A percentile compares a stretch with the other conserved stretches of the same genome.
These are phyloP conservation scores for Withania somnifera DNA, from an alignment of 305 asterid species.

Conservation along the genomic window DNA sequence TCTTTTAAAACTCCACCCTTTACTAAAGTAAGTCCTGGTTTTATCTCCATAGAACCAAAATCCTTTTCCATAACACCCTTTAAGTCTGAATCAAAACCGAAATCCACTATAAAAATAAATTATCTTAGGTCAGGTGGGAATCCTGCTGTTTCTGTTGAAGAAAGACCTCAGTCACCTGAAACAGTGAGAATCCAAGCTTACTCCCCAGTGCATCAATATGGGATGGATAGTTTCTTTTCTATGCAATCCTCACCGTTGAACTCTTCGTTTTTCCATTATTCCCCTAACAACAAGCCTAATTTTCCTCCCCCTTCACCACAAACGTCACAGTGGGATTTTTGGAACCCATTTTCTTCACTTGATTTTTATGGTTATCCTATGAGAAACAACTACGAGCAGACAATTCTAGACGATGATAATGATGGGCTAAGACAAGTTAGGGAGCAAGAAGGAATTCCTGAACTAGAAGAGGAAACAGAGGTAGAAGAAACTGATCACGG, in stretches of 20 bases:
- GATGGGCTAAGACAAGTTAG: slow-evolving; percentile 56
- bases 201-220: slow-evolving; percentile 55
- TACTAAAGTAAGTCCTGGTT: slow-evolving; percentile 42
- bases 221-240: slow-evolving; percentile 55
- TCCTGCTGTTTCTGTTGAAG: slow-evolving; percentile 73
- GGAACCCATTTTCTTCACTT: slow-evolving; percentile 91
- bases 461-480: slow-evolving; percentile 40
- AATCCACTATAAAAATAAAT: slow-evolving; percentile 42
- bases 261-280: slow-evolving; percentile 49
- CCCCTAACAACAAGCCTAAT: slow-evolving; percentile 49
- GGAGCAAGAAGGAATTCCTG: slow-evolving; percentile 88
- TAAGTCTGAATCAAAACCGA: slow-evolving; percentile 21
- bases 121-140: slow-evolving; percentile 67
- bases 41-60: slow-evolving; percentile 60
- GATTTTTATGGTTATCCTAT: slow-evolving; percentile 71
- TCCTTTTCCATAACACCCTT: slow-evolving; percentile 45
- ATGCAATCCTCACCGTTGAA: slow-evolving; percentile 51
- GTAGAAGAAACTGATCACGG: slow-evolving; percentile 40
- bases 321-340: slow-evolving; percentile 90
- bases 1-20: slow-evolving; percentile 40
- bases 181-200: slow-evolving; percentile 54
- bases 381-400: slow-evolving; percentile 39
- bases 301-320: slow-evolving; percentile 59
- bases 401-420: slow-evolving; percentile 47
- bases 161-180: slow-evolving; percentile 74